These are phyloP conservation scores for Diaporthe citrichinensis DNA, from an alignment of 2,329 filamentous ascomycete species.

Conservation along the genomic window DNA sequence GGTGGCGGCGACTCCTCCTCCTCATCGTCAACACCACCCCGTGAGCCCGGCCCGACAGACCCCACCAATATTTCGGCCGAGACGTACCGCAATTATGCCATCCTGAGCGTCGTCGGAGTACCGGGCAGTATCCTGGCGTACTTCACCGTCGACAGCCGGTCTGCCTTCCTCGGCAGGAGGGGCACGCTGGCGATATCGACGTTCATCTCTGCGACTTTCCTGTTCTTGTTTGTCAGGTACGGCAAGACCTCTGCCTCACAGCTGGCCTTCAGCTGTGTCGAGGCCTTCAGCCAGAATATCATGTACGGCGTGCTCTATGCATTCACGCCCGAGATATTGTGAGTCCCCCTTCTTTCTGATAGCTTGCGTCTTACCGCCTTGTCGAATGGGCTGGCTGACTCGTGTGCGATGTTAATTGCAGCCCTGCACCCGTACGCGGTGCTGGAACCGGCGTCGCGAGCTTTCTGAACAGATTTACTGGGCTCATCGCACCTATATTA, in stretches of 20 bases:
- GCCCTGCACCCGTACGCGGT: slow-evolving; percentile 77
- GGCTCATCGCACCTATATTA: slow-evolving; percentile 77
- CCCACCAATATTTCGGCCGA: slow-evolving; percentile 56
- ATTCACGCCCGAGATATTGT: slow-evolving; percentile 82
- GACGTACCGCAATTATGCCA: slow-evolving; percentile 85
- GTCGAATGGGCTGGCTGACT: slow-evolving; percentile 2
- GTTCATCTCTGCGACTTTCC: slow-evolving; percentile 75
- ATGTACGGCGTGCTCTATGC: slow-evolving; percentile 85
- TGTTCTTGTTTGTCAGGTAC: slow-evolving; percentile 76
- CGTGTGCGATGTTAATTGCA: background rate
- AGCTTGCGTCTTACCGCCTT: background rate
- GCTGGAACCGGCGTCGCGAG: slow-evolving; percentile 81
- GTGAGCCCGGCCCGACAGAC: slow-evolving; percentile 52
- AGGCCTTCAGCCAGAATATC: slow-evolving; percentile 81
- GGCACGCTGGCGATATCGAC: slow-evolving; percentile 80
- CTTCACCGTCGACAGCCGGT: slow-evolving; percentile 77
- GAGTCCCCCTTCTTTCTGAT: background rate
- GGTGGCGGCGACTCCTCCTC: background rate
- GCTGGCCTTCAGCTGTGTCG: slow-evolving; percentile 76
- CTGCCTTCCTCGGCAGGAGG: slow-evolving; percentile 75
- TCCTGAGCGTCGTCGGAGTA: slow-evolving; percentile 82
- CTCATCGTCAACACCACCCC: slow-evolving; percentile 23
- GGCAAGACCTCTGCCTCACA: slow-evolving; percentile 70
- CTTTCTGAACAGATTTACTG: slow-evolving; percentile 78
- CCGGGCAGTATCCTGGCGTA: slow-evolving; percentile 83